A percentile compares a stretch with the other conserved stretches of the same genome.
These are phyloP conservation scores for Suillus tomentosus DNA, from an alignment of 768 basidiomycete genomes.

Conservation along the genomic window DNA sequence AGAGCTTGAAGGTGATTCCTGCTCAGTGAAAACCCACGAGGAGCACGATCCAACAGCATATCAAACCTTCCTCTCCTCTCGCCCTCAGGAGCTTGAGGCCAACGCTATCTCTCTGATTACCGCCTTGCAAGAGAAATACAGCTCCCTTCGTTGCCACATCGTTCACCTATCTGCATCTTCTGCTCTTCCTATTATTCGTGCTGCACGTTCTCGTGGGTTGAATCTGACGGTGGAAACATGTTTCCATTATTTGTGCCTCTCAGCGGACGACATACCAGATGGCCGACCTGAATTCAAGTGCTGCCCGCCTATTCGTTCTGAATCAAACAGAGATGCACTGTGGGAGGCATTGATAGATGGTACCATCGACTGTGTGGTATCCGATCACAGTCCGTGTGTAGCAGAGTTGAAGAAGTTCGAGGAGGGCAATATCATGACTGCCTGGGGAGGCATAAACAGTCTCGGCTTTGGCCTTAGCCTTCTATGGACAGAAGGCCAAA, in stretches of 20 bases:
- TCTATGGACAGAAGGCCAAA: constrained; percentile 79
- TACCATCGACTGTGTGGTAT: constrained; percentile 89
- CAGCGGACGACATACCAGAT: constrained; percentile 69
- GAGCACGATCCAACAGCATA: constrained; percentile 58
- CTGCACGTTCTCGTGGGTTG: constrained; percentile 62
- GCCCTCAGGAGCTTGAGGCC: constrained; percentile 78
- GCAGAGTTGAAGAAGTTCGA: constrained; percentile 77
- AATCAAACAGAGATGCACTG: constrained; percentile 68
- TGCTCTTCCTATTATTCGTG: constrained; percentile 75
- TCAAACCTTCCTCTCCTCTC: constrained; percentile 81
- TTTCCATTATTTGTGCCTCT: constrained; percentile 91
- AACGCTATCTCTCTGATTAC: constrained; percentile 82
- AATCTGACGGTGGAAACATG: constrained; percentile 94
- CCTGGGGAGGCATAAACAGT: constrained; percentile 95
- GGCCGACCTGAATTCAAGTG: constrained; percentile 92
- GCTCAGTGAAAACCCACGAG: constrained; percentile 18
- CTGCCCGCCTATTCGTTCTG: constrained; percentile 88
- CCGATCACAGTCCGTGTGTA: constrained; percentile 94
- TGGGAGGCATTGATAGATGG: constrained; percentile 85
- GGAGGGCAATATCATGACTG: constrained; percentile 79
- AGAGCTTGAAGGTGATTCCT: constrained; percentile 59
- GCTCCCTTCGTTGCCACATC: constrained; percentile 82
- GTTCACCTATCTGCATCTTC: constrained; percentile 91
- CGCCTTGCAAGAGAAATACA: constrained; percentile 59
- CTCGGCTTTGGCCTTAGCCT: constrained; percentile 88